phyloP scores from a whole-genome alignment of 768 basidiomycete genomes.

The Trametes villosa region DNA sequence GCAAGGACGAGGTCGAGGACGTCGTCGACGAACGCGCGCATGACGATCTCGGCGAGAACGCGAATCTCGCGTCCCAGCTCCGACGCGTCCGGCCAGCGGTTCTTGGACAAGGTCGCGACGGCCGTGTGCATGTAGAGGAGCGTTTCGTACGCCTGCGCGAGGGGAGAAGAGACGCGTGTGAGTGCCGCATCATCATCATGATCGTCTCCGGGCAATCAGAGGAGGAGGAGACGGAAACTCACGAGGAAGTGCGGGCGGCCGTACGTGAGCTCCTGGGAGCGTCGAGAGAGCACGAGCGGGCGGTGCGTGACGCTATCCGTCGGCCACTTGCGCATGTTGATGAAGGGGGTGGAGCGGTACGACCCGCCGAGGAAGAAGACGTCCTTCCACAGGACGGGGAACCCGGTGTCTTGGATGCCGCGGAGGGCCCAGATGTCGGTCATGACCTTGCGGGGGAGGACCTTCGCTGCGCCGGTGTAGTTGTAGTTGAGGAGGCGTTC shows the following conservation, averaged over 20 bases:
- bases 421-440: not conserved
- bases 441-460: not conserved
- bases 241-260: not conserved
- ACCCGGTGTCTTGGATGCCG: not conserved
- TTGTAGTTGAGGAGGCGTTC: slow-evolving; percentile 1
- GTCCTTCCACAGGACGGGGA: not conserved
- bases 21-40: not conserved
- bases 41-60: not conserved
- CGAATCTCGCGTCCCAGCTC: not conserved
- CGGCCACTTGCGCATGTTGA: not conserved
- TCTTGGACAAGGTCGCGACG: not conserved
- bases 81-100: not conserved
- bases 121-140: not conserved
- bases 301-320: not conserved
- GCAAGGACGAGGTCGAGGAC: not conserved
- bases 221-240: not conserved
- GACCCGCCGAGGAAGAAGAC: too few relatives aligned
- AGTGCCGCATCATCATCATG: not conserved
- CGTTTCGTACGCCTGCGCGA: not conserved
- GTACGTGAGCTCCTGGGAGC: not conserved
- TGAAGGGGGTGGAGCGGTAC: not conserved
- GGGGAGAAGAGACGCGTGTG: too few relatives aligned
- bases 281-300: not conserved
- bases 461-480: not conserved
- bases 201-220: too few relatives aligned